Evolutionary conservation across 345 rosid genomes (phyloP), one percentile per base, ranked within the genome.

Genomic region (Mercurialis annua): DNA sequence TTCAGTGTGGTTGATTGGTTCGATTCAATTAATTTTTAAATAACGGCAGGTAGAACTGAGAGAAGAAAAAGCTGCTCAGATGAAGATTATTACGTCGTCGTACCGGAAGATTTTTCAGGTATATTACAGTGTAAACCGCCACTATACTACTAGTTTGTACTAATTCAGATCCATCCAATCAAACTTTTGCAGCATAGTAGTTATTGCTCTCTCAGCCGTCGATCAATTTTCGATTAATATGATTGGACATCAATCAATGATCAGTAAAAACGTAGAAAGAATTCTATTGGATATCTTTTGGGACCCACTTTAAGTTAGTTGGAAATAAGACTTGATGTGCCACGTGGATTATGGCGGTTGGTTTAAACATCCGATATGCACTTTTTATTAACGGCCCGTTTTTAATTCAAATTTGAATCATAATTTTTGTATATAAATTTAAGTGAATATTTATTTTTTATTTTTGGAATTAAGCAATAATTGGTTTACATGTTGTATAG

Each of bases 11-110:
- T 8, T 24, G 5, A 30, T 57, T 59, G 20, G 43, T 38, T 34
- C n/a, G n/a, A n/a, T 47, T 53, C 33, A 10, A 26, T 10, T 3
- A 36, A 12, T 69, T 33, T 59, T 9, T 0, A 34, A 43, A 46
- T 3, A 51, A 15, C n/a, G 34, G 34, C 73, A 81, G 90, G 47
- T 9, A 71, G 62, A 50, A 65, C 63, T 18, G 84, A 79, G 65
- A 81, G 87, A 78, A 84, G 95, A 57, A 90, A 82, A 78, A 90
- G 91, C 65, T 84, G 92, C 64, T 86, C 96, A 18, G 94, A 88
- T 55, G 79, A 76, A 31, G 88, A 84, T 59, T 76, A 66, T 49
- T 79, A 66, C 63, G 83, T 71, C 58, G 11, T 81, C 64, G 82
- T 81, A 51, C 92, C 86, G 17, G 84, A 84, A 43, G 78, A 77